phyloP scores from a whole-genome alignment of 1,139 yeast genomes.

The Nakaseomyces bracarensis region DNA sequence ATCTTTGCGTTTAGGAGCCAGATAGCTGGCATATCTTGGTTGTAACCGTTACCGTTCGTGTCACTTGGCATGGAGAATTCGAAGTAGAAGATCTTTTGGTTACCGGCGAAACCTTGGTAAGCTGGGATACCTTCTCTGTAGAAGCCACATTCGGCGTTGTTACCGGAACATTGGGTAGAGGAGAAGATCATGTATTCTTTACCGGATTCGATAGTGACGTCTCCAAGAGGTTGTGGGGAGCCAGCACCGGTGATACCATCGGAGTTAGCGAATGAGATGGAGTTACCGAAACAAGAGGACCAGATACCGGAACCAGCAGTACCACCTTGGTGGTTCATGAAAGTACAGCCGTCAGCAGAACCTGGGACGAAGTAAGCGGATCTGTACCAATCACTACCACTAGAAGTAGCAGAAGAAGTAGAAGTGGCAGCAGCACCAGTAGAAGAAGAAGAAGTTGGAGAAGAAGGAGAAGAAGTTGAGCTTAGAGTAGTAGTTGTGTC shows the following conservation, averaged over 20 bases:
- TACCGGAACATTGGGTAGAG: slow-evolving; percentile 50
- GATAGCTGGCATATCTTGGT: slow-evolving; percentile 89
- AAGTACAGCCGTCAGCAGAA: slow-evolving; percentile 60
- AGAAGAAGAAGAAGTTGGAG: slow-evolving; percentile 16
- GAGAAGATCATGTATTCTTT: slow-evolving; percentile 74
- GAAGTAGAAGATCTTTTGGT: slow-evolving; percentile 74
- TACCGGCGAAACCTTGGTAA: slow-evolving; percentile 79
- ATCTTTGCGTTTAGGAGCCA: slow-evolving; percentile 93
- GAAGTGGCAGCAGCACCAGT: slow-evolving; percentile 26
- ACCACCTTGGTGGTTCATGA: slow-evolving; percentile 77
- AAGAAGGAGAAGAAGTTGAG: slow-evolving; percentile 19
- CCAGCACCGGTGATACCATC: slow-evolving; percentile 66
- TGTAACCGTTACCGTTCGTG: slow-evolving; percentile 36
- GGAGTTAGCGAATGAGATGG: slow-evolving; percentile 67
- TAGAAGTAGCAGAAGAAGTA: slow-evolving; percentile 23
- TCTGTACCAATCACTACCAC: slow-evolving; percentile 65
- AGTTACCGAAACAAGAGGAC: slow-evolving; percentile 80
- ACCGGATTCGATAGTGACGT: slow-evolving; percentile 60
- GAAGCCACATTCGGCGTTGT: slow-evolving; percentile 65
- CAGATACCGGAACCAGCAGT: slow-evolving; percentile 76
- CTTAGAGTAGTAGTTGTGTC: slow-evolving; percentile 24
- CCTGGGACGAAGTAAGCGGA: slow-evolving; percentile 63
- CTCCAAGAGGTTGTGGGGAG: slow-evolving; percentile 51
- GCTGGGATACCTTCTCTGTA: slow-evolving; percentile 84
- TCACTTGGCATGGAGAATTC: slow-evolving; percentile 89